phyloP scores from a whole-genome alignment of 768 basidiomycete species.

The Termitomyces sp. region DNA sequence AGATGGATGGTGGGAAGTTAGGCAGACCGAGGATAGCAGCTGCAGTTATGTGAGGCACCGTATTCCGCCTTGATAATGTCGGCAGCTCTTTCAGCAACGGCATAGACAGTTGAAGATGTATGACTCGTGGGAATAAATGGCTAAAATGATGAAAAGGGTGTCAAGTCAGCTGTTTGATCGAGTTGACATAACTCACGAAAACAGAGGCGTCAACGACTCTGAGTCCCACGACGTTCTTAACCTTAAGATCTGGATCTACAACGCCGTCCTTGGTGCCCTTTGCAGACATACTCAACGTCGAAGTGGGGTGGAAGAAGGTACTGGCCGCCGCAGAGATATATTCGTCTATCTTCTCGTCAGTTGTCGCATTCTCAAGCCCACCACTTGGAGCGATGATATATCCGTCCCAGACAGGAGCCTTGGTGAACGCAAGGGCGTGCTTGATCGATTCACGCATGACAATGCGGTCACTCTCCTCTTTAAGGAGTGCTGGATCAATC shows the following conservation, averaged over 20 bases:
- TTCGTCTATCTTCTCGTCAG: constrained; percentile 16
- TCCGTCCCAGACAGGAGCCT: constrained; percentile 1
- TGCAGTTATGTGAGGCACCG: background rate
- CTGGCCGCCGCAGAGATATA: constrained; percentile 22
- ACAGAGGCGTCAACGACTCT: constrained; percentile 30
- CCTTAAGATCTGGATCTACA: constrained; percentile 24
- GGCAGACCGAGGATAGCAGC: background rate
- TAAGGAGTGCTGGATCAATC: constrained; percentile 5
- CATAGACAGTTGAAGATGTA: constrained; percentile 15
- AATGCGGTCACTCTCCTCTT: background rate
- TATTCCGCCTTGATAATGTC: constrained; percentile 14
- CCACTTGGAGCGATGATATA: constrained; percentile 10
- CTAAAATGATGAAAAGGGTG: background rate
- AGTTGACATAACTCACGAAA: constrained; percentile 3
- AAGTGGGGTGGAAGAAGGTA: constrained; percentile 8
- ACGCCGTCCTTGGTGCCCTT: constrained; percentile 20
- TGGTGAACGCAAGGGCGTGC: background rate
- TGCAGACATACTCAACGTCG: constrained; percentile 21
- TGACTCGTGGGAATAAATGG: constrained; percentile 18
- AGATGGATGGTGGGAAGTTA: too few species aligned
- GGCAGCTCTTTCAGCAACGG: constrained; percentile 20
- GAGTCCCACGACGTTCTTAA: constrained; percentile 23
- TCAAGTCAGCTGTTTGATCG: background rate
- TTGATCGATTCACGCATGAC: constrained; percentile 4
- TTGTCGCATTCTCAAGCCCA: constrained; percentile 16